Conservation (phyloP, 164 flowering plant genomes). For the Sextonia rubra region DNA sequence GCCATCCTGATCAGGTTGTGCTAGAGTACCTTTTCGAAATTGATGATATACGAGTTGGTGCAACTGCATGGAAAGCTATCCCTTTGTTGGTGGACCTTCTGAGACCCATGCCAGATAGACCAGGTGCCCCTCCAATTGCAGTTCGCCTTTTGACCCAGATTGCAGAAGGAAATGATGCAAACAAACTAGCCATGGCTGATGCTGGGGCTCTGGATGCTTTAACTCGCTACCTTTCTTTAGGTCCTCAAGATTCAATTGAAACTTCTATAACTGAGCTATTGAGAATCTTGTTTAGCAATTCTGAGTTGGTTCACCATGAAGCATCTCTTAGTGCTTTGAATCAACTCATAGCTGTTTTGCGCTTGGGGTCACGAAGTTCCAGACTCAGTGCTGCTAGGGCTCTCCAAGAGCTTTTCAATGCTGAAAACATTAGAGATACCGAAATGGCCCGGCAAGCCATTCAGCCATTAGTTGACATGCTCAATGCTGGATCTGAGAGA, state of each 20-base stretch:
- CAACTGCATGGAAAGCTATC: slow-evolving; percentile 69
- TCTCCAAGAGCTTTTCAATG: slow-evolving; percentile 65
- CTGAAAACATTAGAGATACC: slow-evolving; percentile 61
- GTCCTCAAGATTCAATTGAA: slow-evolving; percentile 81
- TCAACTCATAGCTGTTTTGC: slow-evolving; percentile 80
- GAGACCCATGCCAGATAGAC: slow-evolving; percentile 84
- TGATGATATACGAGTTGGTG: slow-evolving; percentile 69
- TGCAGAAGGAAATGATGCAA: slow-evolving; percentile 74
- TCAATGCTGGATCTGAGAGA: slow-evolving; percentile 49
- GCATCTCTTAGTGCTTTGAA: slow-evolving; percentile 58
- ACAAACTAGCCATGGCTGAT: slow-evolving; percentile 79
- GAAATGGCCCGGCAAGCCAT: slow-evolving; percentile 65
- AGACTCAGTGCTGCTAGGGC: slow-evolving; percentile 77
- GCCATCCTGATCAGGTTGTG: slow-evolving; percentile 66
- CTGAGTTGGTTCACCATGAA: slow-evolving; percentile 60
- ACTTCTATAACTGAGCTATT: slow-evolving; percentile 56
- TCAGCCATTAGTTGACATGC: slow-evolving; percentile 83
- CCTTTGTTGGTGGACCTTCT: slow-evolving; percentile 78
- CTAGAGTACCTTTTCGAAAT: slow-evolving; percentile 66
- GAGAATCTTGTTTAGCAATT: slow-evolving; percentile 61
- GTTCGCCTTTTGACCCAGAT: slow-evolving; percentile 57
- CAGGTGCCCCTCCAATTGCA: slow-evolving; percentile 74
- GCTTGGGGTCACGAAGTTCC: slow-evolving; percentile 70
- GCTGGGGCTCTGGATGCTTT: slow-evolving; percentile 87
- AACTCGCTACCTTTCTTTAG: slow-evolving; percentile 68